These are phyloP conservation scores for Amanita rimosa DNA, from an alignment of 768 basidiomycete species.

Conservation along the genomic window DNA sequence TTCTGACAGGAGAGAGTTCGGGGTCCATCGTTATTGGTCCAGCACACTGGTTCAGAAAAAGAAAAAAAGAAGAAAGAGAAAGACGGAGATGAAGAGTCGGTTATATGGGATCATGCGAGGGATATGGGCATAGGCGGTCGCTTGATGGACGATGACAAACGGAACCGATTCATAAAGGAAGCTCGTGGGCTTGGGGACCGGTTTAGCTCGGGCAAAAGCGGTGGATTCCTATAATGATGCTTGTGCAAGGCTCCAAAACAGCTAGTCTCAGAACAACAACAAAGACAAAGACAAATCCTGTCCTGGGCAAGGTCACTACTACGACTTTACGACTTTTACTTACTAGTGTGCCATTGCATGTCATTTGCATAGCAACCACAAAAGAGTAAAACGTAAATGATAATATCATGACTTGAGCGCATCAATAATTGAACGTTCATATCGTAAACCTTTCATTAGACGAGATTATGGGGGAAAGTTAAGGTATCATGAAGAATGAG, in stretches of 20 bases:
- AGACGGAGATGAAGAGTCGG: constrained; percentile 42
- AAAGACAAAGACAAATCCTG: no score
- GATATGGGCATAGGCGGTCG: constrained; percentile 86
- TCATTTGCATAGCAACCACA: no score
- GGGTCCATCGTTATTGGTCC: constrained; percentile 42
- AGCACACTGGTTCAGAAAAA: constrained; percentile 27
- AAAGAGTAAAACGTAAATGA: no score
- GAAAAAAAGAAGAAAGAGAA: constrained; percentile 23
- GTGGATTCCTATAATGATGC: constrained; percentile 53
- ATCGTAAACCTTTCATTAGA: not conserved
- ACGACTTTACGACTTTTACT: no score
- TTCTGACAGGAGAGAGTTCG: constrained; percentile 38
- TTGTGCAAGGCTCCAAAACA: no score
- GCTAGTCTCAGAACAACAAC: no score
- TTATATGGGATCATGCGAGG: constrained; percentile 85
- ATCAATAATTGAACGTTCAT: not conserved
- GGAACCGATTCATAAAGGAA: constrained; percentile 70
- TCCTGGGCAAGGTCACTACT: no score
- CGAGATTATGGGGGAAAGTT: not conserved
- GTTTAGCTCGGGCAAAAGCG: constrained; percentile 66
- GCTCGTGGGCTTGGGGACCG: constrained; percentile 73
- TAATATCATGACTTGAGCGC: not conserved
- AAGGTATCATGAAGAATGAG: not conserved
- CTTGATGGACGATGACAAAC: constrained; percentile 81
- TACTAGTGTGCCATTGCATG: no score